Evolutionary conservation across 176 grass and related monocot species (phyloP).

Genomic region (Phoenix roebelenii): DNA sequence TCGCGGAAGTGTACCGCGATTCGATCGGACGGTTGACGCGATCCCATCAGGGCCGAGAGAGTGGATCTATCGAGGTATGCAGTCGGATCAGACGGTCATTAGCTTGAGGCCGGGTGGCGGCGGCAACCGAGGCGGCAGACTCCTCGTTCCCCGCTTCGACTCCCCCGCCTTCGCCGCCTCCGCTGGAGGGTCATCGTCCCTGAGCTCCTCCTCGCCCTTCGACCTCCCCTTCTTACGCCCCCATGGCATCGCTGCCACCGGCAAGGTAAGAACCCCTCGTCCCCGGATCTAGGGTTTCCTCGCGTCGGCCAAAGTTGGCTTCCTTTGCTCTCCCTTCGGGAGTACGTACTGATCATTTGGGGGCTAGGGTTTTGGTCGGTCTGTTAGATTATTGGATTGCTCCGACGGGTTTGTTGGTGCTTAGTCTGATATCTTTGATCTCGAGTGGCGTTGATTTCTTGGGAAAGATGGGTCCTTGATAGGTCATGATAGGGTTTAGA

Average conservation of each 20-base stretch:
- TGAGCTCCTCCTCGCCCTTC: background rate
- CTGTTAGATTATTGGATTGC: too few relatives aligned
- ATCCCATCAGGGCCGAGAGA: background rate
- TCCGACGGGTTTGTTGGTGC: too few relatives aligned
- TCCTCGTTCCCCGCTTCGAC: slow-evolving; percentile 47
- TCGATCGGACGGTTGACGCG: background rate
- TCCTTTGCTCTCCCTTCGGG: too few relatives aligned
- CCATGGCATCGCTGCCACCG: slow-evolving; percentile 26
- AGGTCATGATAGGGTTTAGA: too few relatives aligned
- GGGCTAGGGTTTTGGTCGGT: too few relatives aligned
- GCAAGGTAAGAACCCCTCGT: slow-evolving; percentile 5
- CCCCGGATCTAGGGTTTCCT: slow-evolving; percentile 27
- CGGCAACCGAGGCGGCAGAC: slow-evolving; percentile 43
- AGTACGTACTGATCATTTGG: too few relatives aligned
- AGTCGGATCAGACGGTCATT: slow-evolving; percentile 82
- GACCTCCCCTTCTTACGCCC: slow-evolving; percentile 34
- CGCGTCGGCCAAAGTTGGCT: too few relatives aligned
- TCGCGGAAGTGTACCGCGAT: too few relatives aligned
- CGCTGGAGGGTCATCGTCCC: slow-evolving; percentile 2
- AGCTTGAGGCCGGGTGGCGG: slow-evolving; percentile 96
- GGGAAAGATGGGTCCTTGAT: too few relatives aligned
- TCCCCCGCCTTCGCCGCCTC: slow-evolving; percentile 30
- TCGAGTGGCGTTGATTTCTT: too few relatives aligned
- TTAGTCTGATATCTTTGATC: too few relatives aligned
- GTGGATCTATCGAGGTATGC: slow-evolving; percentile 37